Percentiles rank a stretch among this genome's conserved stretches.
phyloP scores from a whole-genome alignment of 768 basidiomycete genomes.

The Mycena galericulata region DNA sequence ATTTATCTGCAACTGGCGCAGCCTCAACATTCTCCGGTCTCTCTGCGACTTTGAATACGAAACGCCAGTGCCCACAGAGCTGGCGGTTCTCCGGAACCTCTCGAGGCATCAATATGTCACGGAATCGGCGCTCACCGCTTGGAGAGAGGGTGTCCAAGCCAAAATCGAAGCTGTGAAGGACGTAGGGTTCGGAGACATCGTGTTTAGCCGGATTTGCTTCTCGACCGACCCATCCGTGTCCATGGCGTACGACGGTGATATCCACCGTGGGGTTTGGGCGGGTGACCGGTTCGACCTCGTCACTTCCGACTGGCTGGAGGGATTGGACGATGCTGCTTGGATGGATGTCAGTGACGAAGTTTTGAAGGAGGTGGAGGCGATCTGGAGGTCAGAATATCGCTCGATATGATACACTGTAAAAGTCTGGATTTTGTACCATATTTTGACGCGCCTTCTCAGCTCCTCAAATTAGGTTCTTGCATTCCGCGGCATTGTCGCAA shows the following conservation, averaged over 20 bases:
- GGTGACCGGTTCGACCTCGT: conserved; percentile 37
- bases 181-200: conserved; percentile 18
- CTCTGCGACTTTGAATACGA: neutral
- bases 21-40: neutral
- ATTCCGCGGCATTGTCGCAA: too few species aligned
- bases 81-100: conserved; percentile 5
- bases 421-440: too few species aligned
- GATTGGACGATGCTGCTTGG: neutral
- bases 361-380: conserved; percentile 11
- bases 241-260: conserved; percentile 24
- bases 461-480: too few species aligned
- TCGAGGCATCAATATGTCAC: conserved; percentile 2
- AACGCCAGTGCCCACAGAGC: neutral
- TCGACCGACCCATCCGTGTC: conserved; percentile 21
- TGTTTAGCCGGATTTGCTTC: conserved; percentile 33
- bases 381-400: neutral
- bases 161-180: neutral
- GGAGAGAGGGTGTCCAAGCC: neutral
- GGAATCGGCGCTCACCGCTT: neutral
- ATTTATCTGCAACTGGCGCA: too few species aligned
- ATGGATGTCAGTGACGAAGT: conserved; percentile 13
- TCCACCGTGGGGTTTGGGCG: conserved; percentile 38
- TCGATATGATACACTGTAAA: too few species aligned
- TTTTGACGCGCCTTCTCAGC: too few species aligned
- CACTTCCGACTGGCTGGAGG: conserved; percentile 12